Conservation (phyloP, 177 flowering plant species). For the Vitis hybrid region DNA sequence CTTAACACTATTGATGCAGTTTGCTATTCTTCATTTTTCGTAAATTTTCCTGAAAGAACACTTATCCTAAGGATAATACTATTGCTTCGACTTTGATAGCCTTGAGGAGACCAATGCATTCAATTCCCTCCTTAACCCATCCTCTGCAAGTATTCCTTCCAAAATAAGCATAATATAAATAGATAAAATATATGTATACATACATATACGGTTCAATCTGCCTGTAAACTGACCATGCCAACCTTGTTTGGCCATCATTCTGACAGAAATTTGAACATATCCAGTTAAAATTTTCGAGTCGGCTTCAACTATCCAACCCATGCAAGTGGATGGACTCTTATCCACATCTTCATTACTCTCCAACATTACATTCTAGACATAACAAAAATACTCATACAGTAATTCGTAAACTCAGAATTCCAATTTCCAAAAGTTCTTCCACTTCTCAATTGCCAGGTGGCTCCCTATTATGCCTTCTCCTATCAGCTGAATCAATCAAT, state of each 20-base stretch:
- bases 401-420: no score
- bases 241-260: not conserved
- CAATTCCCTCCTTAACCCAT: not conserved
- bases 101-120: not conserved
- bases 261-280: not conserved
- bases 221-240: not conserved
- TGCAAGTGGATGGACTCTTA: not conserved
- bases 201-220: not conserved
- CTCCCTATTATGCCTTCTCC: no score
- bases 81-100: no score
- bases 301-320: not conserved
- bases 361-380: not conserved
- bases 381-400: not conserved
- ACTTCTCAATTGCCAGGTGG: no score
- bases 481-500: no score
- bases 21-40: not conserved
- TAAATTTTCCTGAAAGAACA: not conserved
- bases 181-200: not conserved
- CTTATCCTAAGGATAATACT: no score
- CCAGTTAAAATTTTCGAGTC: not conserved
- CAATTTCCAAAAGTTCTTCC: no score
- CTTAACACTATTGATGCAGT: not conserved
- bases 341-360: not conserved
- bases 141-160: not conserved
- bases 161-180: not conserved